These are phyloP conservation scores for Claviceps paspali DNA, from an alignment of 2,329 filamentous ascomycete genomes.

Conservation along the genomic window DNA sequence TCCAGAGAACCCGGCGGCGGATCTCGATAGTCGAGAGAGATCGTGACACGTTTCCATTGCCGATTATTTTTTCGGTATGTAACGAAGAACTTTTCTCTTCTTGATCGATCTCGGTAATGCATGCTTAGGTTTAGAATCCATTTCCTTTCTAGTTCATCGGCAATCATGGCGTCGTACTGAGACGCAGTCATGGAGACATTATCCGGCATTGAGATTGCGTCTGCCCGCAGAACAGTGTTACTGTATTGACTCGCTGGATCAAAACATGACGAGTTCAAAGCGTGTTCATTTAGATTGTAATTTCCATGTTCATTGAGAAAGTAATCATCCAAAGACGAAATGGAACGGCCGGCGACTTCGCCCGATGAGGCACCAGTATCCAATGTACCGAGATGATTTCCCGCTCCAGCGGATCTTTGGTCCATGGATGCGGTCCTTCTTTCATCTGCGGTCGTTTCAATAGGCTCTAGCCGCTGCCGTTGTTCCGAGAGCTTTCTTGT, in stretches of 20 bases:
- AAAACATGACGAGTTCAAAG: not conserved
- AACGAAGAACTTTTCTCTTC: slow-evolving; percentile 94
- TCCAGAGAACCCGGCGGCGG: slow-evolving; percentile 73
- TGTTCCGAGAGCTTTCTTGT: slow-evolving; percentile 71
- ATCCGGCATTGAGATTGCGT: slow-evolving; percentile 23
- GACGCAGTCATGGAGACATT: slow-evolving; percentile 34
- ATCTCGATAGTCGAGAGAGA: slow-evolving; percentile 83
- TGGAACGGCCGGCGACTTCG: slow-evolving; percentile 28
- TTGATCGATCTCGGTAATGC: slow-evolving; percentile 89
- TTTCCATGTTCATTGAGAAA: not conserved
- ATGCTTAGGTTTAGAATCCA: slow-evolving; percentile 98
- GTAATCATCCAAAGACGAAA: slow-evolving; percentile 2
- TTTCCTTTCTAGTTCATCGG: slow-evolving; percentile 67
- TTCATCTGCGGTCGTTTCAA: slow-evolving; percentile 47
- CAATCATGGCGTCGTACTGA: slow-evolving; percentile 48
- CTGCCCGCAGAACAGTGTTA: slow-evolving; percentile 12
- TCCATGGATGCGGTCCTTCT: slow-evolving; percentile 58
- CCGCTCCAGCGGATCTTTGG: slow-evolving; percentile 14
- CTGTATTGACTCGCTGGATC: slow-evolving; percentile 2
- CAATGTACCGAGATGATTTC: slow-evolving; percentile 12
- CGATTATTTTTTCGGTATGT: slow-evolving; percentile 74
- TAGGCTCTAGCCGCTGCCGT: slow-evolving; percentile 55
- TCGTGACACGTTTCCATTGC: slow-evolving; percentile 74
- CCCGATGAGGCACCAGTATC: slow-evolving; percentile 26
- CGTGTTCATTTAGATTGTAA: not conserved